Conservation (phyloP, 2,329 filamentous ascomycete genomes). For the Gnomoniopsis sp. region DNA sequence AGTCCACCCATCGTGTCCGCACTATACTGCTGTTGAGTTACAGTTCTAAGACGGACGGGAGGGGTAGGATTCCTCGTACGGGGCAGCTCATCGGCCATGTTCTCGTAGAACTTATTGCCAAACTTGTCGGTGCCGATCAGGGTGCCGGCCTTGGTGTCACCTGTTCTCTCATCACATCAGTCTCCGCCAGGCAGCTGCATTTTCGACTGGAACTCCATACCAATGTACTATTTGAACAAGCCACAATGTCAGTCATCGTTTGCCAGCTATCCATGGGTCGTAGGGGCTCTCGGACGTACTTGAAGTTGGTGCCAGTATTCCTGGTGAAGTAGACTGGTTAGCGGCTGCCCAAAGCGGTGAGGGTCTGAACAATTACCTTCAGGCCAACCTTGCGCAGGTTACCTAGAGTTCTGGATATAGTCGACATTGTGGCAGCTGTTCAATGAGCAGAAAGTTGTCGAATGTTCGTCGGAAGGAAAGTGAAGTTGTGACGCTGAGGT, state of each 20-base stretch:
- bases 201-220: constrained; percentile 31
- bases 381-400: constrained; percentile 86
- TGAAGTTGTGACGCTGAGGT: constrained; percentile 19
- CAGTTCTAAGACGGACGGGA: neutral
- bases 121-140: constrained; percentile 82
- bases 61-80: constrained; percentile 49
- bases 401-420: constrained; percentile 76
- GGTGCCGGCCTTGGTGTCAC: constrained; percentile 92
- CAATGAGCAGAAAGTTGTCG: constrained; percentile 28
- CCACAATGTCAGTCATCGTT: constrained; percentile 20
- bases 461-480: constrained; percentile 18
- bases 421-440: constrained; percentile 71
- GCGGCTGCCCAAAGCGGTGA: constrained; percentile 14
- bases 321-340: constrained; percentile 49
- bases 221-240: constrained; percentile 48
- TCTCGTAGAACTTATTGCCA: constrained; percentile 98
- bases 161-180: constrained; percentile 40
- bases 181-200: neutral
- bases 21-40: constrained; percentile 48
- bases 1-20: constrained; percentile 96
- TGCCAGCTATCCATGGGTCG: constrained; percentile 12
- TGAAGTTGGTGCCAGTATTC: constrained; percentile 91
- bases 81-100: constrained; percentile 89
- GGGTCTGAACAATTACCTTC: constrained; percentile 58
- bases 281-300: constrained; percentile 54